Conservation (phyloP, 2,329 filamentous ascomycete species). For the Paraphaeosphaeria sporulosa region DNA sequence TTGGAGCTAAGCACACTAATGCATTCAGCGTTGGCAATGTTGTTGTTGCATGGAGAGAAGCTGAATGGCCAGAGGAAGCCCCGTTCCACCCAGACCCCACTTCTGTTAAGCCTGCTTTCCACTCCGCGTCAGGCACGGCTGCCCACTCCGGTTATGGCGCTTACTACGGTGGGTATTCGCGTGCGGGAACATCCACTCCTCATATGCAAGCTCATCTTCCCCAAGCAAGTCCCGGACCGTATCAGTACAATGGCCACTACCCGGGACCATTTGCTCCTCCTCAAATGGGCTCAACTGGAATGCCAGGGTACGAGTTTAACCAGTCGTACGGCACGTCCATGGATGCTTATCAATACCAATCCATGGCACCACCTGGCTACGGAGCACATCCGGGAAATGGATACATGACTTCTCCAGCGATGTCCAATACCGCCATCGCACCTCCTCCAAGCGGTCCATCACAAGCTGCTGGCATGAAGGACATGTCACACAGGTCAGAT, state of each 20-base stretch:
- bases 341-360: conserved; percentile 40
- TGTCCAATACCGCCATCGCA: conserved; percentile 37
- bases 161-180: conserved; percentile 48
- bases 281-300: conserved; percentile 31
- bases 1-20: conserved; percentile 80
- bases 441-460: conserved; percentile 33
- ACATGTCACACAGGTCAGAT: conserved; percentile 25
- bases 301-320: conserved; percentile 38
- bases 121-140: conserved; percentile 33
- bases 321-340: conserved; percentile 39
- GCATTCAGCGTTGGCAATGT: conserved; percentile 73
- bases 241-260: conserved; percentile 43
- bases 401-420: conserved; percentile 44
- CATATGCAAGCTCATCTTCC: conserved; percentile 45
- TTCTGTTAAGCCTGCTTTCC: conserved; percentile 50
- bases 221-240: conserved; percentile 48
- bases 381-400: conserved; percentile 31
- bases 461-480: conserved; percentile 27
- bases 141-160: conserved; percentile 34
- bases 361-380: conserved; percentile 42
- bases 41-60: conserved; percentile 77
- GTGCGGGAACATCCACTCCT: conserved; percentile 47
- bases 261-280: conserved; percentile 49
- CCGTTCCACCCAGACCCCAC: conserved; percentile 72
- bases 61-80: conserved; percentile 79